phyloP scores from a whole-genome alignment of 2,329 filamentous ascomycete genomes.

The Calonectria pseudoturangicola region DNA sequence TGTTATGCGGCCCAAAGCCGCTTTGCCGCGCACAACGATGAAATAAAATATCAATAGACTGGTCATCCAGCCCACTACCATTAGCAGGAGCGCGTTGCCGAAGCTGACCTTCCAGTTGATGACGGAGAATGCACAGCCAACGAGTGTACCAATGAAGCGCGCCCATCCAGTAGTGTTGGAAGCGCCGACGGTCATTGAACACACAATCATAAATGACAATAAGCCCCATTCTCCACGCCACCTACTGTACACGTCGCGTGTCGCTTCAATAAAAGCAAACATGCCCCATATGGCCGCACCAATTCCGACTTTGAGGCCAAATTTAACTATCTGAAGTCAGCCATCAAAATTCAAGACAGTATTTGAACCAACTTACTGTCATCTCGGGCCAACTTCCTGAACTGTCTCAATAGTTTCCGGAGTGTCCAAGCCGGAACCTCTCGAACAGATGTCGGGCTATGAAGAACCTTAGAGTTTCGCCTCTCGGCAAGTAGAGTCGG shows the following conservation, averaged over 20 bases:
- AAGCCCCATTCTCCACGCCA: conserved; percentile 99
- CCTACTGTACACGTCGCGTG: conserved; percentile 85
- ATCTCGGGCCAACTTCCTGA: conserved; percentile 66
- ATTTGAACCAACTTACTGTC: conserved; percentile 62
- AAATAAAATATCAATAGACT: conserved; percentile 91
- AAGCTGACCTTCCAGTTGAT: conserved; percentile 85
- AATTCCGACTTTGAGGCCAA: conserved; percentile 93
- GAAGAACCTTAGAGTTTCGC: conserved; percentile 28
- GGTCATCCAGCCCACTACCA: conserved; percentile 87
- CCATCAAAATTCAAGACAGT: conserved; percentile 61
- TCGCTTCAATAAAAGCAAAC: conserved; percentile 87
- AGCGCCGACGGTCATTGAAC: conserved; percentile 97
- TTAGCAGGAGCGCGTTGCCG: conserved; percentile 83
- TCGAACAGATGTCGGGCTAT: conserved; percentile 42
- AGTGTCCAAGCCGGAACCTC: conserved; percentile 49
- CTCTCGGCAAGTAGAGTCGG: conserved; percentile 9
- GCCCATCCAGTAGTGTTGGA: conserved; percentile 93
- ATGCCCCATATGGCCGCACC: conserved; percentile 92
- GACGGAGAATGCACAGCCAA: conserved; percentile 86
- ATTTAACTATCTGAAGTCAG: conserved; percentile 69
- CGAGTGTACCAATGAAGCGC: conserved; percentile 88
- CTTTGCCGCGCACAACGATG: conserved; percentile 88
- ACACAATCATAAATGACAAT: conserved; percentile 98
- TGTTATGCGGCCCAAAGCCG: conserved; percentile 93
- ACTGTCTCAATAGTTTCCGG: conserved; percentile 57